Conservation (phyloP, 2,329 filamentous ascomycete species). For the Thielaviopsis ethacetica region DNA sequence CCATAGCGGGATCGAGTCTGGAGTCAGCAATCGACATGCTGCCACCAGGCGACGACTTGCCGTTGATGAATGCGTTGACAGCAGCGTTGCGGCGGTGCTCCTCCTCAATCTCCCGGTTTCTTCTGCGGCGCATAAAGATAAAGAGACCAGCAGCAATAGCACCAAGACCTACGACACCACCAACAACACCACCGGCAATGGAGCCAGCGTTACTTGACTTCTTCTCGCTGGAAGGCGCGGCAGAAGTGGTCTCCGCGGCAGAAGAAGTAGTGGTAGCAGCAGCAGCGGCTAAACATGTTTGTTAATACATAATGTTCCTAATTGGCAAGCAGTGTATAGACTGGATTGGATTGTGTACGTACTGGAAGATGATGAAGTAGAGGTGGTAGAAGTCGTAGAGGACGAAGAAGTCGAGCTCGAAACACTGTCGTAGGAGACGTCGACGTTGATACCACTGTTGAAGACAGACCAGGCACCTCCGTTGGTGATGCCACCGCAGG, state of each 20-base stretch:
- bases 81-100: slow-evolving; percentile 71
- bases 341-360: neutral
- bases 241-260: slow-evolving; percentile 12
- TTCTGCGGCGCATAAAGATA: slow-evolving; percentile 59
- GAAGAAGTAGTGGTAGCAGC: slow-evolving; percentile 10
- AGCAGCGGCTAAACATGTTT: neutral
- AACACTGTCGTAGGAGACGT: slow-evolving; percentile 19
- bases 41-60: slow-evolving; percentile 44
- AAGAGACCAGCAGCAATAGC: slow-evolving; percentile 52
- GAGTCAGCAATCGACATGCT: slow-evolving; percentile 63
- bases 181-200: slow-evolving; percentile 76
- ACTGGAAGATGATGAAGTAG: slow-evolving; percentile 13
- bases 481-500: slow-evolving; percentile 33
- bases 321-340: no score
- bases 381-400: slow-evolving; percentile 16
- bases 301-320: slow-evolving; percentile 2
- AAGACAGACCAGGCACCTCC: slow-evolving; percentile 26
- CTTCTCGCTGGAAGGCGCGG: slow-evolving; percentile 17
- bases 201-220: slow-evolving; percentile 53
- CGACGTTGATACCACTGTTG: slow-evolving; percentile 32
- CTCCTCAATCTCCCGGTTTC: slow-evolving; percentile 63
- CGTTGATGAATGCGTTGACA: slow-evolving; percentile 58
- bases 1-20: slow-evolving; percentile 73
- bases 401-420: slow-evolving; percentile 15
- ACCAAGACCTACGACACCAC: slow-evolving; percentile 56